Base-by-base conservation (phyloP, 805 yeast genomes). In the Alloascoidea africana region DNA sequence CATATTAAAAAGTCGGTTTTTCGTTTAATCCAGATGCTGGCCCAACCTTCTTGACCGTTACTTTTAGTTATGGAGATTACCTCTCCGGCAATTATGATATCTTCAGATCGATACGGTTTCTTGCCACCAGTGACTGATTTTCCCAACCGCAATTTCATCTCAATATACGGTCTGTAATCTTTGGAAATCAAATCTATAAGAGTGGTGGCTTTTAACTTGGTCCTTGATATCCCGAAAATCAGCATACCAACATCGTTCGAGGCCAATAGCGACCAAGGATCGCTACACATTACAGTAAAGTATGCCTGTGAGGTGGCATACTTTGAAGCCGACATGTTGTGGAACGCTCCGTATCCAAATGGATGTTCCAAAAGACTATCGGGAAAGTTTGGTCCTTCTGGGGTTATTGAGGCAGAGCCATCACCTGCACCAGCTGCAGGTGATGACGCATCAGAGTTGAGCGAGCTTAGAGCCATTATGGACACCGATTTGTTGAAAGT, bases 11-110 rank as follows among this genome's bases (percentile, higher is more conserved):
- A 23, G 30, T n/a, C 30, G 8, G 8, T 8, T 23, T 23, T 23
- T 23, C 30, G 30, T 23, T 23, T 23, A 23, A 23, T 23, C 30
- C 30, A 23, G n/a, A 23, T n/a, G n/a, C 30, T 23, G 30, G 30
- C 30, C 30, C 30, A 23, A 23, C 13, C n/a, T 23, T 23, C 30
- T n/a, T n/a, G n/a, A n/a, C n/a, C n/a, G n/a, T 23, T 23, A 23
- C 8, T 8, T 8, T n/a, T 23, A 8, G 8, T 23, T 23, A 23
- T 23, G 8, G 8, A 8, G n/a, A 23, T 23, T 8, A 23, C 30
- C n/a, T 23, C 30, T 8, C 30, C 30, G 8, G 30, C 30, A 23
- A 23, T n/a, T n/a, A 23, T 8, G n/a, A 23, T n/a, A 23, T 23
- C 30, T 8, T n/a, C 13, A 23, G 8, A 8, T 23, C 30, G 8